phyloP scores from a whole-genome alignment of 768 basidiomycete genomes.

The Sutorius australiensis region DNA sequence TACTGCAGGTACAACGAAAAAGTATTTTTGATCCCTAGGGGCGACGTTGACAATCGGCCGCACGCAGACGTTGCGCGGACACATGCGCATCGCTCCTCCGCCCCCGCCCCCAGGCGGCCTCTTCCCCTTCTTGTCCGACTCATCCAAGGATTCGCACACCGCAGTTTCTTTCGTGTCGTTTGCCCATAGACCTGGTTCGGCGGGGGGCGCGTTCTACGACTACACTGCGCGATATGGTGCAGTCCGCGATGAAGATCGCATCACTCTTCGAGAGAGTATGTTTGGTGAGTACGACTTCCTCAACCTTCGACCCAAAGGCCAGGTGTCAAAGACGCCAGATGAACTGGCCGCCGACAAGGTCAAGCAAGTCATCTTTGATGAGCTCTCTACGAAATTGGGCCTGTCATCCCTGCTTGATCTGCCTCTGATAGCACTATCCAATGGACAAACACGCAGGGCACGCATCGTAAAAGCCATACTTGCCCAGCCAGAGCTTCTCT shows the following conservation, averaged over 20 bases:
- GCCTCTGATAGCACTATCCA: conserved; percentile 81
- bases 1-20: conserved; percentile 55
- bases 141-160: conserved; percentile 44
- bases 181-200: conserved; percentile 51
- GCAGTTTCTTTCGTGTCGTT: conserved; percentile 62
- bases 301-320: conserved; percentile 26
- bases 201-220: conserved; percentile 81
- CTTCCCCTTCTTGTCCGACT: conserved; percentile 65
- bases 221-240: conserved; percentile 91
- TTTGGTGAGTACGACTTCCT: conserved; percentile 47
- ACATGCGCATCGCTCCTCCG: conserved; percentile 63
- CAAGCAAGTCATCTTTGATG: conserved; percentile 43
- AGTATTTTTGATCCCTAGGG: neutral
- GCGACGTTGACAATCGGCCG: neutral
- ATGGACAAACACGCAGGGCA: conserved; percentile 88
- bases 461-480: conserved; percentile 78
- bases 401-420: conserved; percentile 68
- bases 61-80: conserved; percentile 64
- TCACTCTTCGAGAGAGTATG: conserved; percentile 72
- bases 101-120: conserved; percentile 61
- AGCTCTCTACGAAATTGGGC: conserved; percentile 52
- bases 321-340: conserved; percentile 17
- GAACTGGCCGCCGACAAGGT: conserved; percentile 25
- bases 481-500: conserved; percentile 61
- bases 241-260: conserved; percentile 76